Evolutionary conservation across 2,329 filamentous ascomycete genomes (phyloP).

Genomic region (Epichloe bromicola): DNA sequence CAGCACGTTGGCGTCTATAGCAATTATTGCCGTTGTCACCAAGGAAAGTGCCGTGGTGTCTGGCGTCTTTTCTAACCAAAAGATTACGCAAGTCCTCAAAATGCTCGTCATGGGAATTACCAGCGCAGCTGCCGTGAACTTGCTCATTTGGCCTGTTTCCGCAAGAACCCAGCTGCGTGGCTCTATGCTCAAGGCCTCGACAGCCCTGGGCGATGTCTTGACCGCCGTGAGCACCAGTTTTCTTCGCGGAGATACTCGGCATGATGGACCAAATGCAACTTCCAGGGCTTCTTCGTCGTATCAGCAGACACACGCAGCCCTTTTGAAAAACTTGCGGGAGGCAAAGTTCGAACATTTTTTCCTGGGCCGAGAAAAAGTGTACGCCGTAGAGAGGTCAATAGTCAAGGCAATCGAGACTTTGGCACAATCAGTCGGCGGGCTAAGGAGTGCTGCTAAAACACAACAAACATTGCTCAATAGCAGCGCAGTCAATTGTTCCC

Average conservation of each 20-base stretch:
- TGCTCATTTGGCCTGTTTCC: conserved; percentile 62
- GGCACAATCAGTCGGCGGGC: conserved; percentile 71
- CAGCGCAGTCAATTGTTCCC: neutral
- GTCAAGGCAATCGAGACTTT: conserved; percentile 71
- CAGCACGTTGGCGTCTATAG: conserved; percentile 69
- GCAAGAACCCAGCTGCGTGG: conserved; percentile 57
- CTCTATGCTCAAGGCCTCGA: conserved; percentile 59
- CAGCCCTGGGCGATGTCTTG: conserved; percentile 64
- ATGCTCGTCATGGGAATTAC: conserved; percentile 66
- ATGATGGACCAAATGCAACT: conserved; percentile 3
- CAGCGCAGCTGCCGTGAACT: conserved; percentile 55
- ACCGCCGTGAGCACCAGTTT: conserved; percentile 68
- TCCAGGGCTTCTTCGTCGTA: conserved; percentile 33
- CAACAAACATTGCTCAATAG: conserved; percentile 64
- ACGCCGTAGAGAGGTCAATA: conserved; percentile 59
- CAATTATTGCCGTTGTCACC: conserved; percentile 72
- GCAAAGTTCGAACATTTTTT: conserved; percentile 77
- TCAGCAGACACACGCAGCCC: conserved; percentile 31
- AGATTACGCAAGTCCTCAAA: conserved; percentile 42
- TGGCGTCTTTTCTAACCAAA: conserved; percentile 59
- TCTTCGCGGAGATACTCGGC: conserved; percentile 44
- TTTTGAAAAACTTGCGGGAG: conserved; percentile 62
- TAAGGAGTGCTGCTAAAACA: conserved; percentile 73
- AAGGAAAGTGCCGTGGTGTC: conserved; percentile 74
- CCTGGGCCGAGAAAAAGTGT: conserved; percentile 61